Base-by-base conservation (phyloP, 768 basidiomycete genomes). In the Mycena kentingensis region DNA sequence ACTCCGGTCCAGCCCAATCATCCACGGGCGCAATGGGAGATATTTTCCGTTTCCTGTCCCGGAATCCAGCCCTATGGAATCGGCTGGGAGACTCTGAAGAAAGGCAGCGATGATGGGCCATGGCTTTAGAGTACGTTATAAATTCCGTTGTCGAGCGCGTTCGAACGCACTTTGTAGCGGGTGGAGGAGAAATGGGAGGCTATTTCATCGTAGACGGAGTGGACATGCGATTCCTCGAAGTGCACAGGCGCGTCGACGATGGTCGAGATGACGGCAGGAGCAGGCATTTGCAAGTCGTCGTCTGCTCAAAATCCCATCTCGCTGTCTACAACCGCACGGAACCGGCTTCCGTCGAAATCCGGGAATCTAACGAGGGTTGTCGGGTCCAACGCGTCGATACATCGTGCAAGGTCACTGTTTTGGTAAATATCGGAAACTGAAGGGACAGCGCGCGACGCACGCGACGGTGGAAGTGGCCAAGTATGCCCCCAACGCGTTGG, bases 21-120 rank as follows among this genome's bases (percentile, higher is more conserved):
- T 93, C 75, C 85, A 80, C 43, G 86, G 67, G 24, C 77, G 77
- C 1, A 91, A 70, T 3, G 90, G 86, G 2, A 98, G 81, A 71
- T 98, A 98, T 78, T 99, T 98, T 38, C 97, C 97, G 61, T 99
- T 99, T 1, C 97, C 97, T 22, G 93, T 93, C 5, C 97, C 97
- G 22, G 92, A 89, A 68, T 99, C 97, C 22, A 99, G 77, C 11
- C 96, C 96, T 29, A 97, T 73, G 74, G 84, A 91, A 22, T 92
- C 88, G 18, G 84, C 72, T 13, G 88, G 81, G 13, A 97, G 65
- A 35, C 77, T 80, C 6, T 80, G 75, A 22, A 97, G 75, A 67
- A 96, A 97, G 35, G 71, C 64, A 15, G 84, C 79, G 41, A 95
- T 87, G 54, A 96, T 81, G 4, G 95, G 93, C 93, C 92, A 96